Base-by-base conservation (phyloP, 306 rosid species). In the Casuarina cunninghamiana region DNA sequence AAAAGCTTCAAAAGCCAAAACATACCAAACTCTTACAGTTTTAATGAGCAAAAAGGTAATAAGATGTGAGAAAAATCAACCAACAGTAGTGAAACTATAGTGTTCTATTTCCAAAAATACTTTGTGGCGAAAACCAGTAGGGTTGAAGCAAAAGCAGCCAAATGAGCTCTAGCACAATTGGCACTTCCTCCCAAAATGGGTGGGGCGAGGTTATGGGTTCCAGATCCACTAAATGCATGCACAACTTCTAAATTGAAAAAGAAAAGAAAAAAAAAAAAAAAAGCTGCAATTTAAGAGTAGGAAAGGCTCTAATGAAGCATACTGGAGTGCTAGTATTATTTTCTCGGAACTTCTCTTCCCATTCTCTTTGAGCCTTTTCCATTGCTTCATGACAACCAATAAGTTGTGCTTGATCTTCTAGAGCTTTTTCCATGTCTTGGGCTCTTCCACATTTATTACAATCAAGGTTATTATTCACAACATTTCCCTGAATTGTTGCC, bases 331-430 rank as follows among this genome's bases (percentile, higher is more conserved):
- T 75, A 80, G 77, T 84, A 83, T 87, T 89, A 87, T 92, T 91
- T 85, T 92, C 98, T 91, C 92, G 88, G 81, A 81, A 92, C 86
- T 89, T 95, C 87, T 95, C 97, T 85, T 95, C 98, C 97, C 97
- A 92, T 66, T 91, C 92, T 71, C 92, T 88, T 84, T 95, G 97
- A 82, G 90, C 95, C 82, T 89, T 87, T 73, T 92, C 98, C 97
- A 95, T 88, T 80, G 90, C 96, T 89, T 89, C 96, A 85, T 89
- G 88, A 73, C 46, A 89, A 61, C 86, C 95, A 82, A 95, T 87
- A 65, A 91, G 97, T 80, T 87, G 89, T 39, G 90, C 93, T 71
- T 85, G 97, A 74, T 83, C 88, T 81, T 92, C 84, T 73, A 95
- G 87, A 71, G 97, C 93, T 82, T 88, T 85, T 75, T 89, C 90